Base-by-base conservation (phyloP, 208 protist genomes). In the Wallacemonas collosoma region DNA sequence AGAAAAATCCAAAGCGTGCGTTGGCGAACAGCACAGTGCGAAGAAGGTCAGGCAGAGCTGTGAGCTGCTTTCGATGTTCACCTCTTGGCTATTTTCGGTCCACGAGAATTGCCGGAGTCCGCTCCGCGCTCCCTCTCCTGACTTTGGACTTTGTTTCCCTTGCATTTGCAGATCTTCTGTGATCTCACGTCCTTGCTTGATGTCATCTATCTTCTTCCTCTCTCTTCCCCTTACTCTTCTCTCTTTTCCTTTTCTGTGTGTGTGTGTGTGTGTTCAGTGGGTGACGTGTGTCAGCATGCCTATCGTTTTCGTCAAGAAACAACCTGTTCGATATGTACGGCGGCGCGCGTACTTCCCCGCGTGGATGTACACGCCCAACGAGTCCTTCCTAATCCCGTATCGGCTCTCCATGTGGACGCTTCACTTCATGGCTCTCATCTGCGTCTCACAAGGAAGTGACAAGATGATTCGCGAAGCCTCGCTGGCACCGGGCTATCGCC, bases 401-500 rank as follows among this genome's bases (percentile, higher is more conserved):
- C 79, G 86, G 9, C 50, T 91, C 36, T 70, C 77, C 8, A 75
- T 81, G 55, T 85, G 80, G 75, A 45, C 73, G 38, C 43, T 89
- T 2, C 85, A 94, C 83, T 79, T 90, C 35, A 88, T 78, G 43
- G 75, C 76, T 3, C 75, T 94, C 17, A 71, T 94, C 38, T 89
- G 82, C 68, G 89, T 51, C 12, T 48, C 85, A 0, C 62, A 77
- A 39, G 81, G 63, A 11, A 90, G 77, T 71, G 79, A 89, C 41
- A 68, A 55, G 39, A 89, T 94, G 80, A 89, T 94, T 50, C 48
- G 63, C 9, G 51, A 72, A 15, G 44, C 72, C 43, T 89, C 79
- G 48, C 79, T 86, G 12, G 50, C 66, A 4, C 39, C 38, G 2
- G 78, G 70, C 38, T 84, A 86, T 67, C 61, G 44, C 2, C 54